Percentiles rank a stretch among this genome's conserved stretches.
Conservation (phyloP, 2,329 filamentous ascomycete genomes). For the Teratosphaeria zuluensis region DNA sequence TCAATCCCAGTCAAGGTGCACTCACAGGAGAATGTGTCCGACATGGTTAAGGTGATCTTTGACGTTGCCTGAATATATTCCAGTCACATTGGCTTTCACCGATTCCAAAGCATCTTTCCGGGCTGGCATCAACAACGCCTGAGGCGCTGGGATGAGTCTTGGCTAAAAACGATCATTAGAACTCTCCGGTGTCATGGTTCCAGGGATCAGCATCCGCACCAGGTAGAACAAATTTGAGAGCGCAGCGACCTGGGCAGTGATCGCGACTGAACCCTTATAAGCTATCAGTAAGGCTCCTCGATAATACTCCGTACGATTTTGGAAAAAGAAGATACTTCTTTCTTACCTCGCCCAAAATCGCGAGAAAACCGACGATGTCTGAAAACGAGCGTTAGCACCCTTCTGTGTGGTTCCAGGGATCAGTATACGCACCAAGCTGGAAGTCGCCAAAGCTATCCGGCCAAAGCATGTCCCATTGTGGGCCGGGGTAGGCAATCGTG, state of each 20-base stretch:
- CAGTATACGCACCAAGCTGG: no score
- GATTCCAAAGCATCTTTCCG: slow-evolving; percentile 35
- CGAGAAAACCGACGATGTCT: slow-evolving; percentile 49
- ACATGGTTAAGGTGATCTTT: slow-evolving; percentile 40
- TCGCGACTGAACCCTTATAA: slow-evolving; percentile 39
- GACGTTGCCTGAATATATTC: slow-evolving; percentile 39
- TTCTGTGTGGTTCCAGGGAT: no score
- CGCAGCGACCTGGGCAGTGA: slow-evolving; percentile 42
- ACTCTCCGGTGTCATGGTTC: no score
- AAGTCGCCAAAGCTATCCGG: slow-evolving; percentile 29
- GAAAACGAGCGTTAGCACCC: no score
- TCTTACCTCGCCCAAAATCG: slow-evolving; percentile 44
- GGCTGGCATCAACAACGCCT: slow-evolving; percentile 38
- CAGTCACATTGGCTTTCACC: slow-evolving; percentile 33
- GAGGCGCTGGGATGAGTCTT: slow-evolving; percentile 41
- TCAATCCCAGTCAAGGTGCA: no score
- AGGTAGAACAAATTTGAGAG: slow-evolving; percentile 41
- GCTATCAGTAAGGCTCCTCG: no score
- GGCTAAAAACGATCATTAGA: no score
- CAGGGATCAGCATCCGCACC: no score
- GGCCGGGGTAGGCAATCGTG: slow-evolving; percentile 17
- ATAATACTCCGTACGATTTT: no score
- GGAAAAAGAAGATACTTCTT: no score
- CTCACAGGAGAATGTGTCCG: slow-evolving; percentile 38
- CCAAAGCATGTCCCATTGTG: slow-evolving; percentile 26